Evolutionary conservation across 305 asterid genomes (phyloP).

Genomic region (Ilex paraguariensis): DNA sequence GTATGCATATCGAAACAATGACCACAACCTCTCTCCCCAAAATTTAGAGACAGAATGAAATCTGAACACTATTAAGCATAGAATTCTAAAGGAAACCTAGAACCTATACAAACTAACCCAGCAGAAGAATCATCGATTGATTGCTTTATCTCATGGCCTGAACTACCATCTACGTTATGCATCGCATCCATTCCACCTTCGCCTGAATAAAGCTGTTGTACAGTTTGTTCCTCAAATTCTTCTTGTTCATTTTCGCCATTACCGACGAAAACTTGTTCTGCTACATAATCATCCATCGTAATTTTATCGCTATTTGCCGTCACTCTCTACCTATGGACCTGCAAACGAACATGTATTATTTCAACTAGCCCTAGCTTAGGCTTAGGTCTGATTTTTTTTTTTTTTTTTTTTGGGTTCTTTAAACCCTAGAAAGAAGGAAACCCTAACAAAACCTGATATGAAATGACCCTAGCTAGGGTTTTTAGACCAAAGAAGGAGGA

Average conservation of each 20-base stretch:
- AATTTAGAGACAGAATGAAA: conserved; percentile 42
- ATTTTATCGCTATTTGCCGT: conserved; percentile 22
- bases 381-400: background rate
- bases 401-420: too few relatives aligned
- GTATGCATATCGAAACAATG: conserved; percentile 22
- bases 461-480: too few relatives aligned
- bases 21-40: conserved; percentile 41
- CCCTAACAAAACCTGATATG: too few relatives aligned
- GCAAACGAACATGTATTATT: conserved; percentile 48
- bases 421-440: too few relatives aligned
- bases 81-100: background rate
- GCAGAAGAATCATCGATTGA: conserved; percentile 71
- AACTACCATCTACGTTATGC: conserved; percentile 77
- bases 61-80: background rate
- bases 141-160: conserved; percentile 55
- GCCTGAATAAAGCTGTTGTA: conserved; percentile 38
- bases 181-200: conserved; percentile 39
- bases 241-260: conserved; percentile 61
- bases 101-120: conserved; percentile 71
- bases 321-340: conserved; percentile 58
- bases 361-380: conserved; percentile 26
- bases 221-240: conserved; percentile 63
- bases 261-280: conserved; percentile 61
- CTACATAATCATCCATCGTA: conserved; percentile 76
- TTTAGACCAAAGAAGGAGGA: too few relatives aligned